Evolutionary conservation across 2,329 filamentous ascomycete genomes (phyloP).

Genomic region (Arthrobotrys pseudoclavata): DNA sequence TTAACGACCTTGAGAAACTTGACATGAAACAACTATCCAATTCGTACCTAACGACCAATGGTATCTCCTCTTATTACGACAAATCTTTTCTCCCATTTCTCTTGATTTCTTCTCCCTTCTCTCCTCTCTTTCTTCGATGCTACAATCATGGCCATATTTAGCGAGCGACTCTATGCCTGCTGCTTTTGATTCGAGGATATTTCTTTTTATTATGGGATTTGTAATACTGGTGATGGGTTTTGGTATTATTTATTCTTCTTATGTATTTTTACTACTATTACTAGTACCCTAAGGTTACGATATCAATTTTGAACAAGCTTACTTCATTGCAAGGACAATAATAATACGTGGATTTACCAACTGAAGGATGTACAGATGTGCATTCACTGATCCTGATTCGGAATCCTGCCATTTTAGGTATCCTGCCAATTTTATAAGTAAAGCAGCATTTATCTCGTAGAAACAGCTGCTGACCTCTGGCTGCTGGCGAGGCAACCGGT

Average conservation of each 20-base stretch:
- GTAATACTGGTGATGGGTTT: slow-evolving; percentile 4
- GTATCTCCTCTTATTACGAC: background rate
- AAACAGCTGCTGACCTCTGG: no score
- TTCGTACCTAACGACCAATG: background rate
- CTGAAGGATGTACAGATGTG: no score
- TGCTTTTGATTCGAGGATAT: background rate
- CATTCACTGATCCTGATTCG: no score
- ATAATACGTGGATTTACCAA: no score
- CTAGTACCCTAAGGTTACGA: background rate
- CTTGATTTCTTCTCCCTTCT: slow-evolving; percentile 1
- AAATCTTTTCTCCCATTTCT: background rate
- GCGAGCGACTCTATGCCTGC: slow-evolving; percentile 7
- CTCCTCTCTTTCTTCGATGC: background rate
- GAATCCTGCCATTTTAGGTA: no score
- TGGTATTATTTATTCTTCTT: background rate
- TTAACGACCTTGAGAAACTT: no score
- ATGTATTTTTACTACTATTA: slow-evolving; percentile 24
- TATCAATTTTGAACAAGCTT: no score
- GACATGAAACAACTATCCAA: background rate
- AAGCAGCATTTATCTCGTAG: no score
- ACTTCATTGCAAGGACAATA: no score
- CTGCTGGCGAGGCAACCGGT: no score
- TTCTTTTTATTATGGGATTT: background rate
- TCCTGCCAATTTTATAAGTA: no score
- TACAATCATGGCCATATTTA: slow-evolving; percentile 20